A percentile compares a stretch with the other conserved stretches of the same genome.
These are phyloP conservation scores for Nitzschia sp. DNA, from an alignment of 108 stramenopile genomes.

Conservation along the genomic window DNA sequence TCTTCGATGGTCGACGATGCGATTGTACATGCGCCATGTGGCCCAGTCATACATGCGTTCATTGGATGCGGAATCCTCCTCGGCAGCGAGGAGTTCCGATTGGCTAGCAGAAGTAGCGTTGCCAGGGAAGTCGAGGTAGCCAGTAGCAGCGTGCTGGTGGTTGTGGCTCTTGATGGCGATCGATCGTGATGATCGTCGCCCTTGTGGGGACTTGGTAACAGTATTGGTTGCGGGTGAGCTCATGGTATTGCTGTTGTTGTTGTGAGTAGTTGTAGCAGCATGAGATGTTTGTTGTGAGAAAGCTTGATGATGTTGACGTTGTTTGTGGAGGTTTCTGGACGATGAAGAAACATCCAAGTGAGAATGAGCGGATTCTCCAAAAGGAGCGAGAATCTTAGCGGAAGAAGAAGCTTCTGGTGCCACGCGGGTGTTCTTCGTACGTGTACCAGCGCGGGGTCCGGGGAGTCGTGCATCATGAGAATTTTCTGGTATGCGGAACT, in stretches of 20 bases:
- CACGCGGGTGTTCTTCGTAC: neutral
- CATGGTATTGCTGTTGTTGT: neutral
- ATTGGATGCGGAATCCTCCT: slow-evolving; percentile 10
- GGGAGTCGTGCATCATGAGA: neutral
- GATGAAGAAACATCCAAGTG: no score
- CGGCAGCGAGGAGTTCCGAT: neutral
- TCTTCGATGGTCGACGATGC: slow-evolving; percentile 38
- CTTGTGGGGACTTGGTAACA: neutral
- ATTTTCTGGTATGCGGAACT: neutral
- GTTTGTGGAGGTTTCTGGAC: neutral
- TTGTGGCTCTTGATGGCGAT: slow-evolving; percentile 19
- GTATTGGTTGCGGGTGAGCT: neutral
- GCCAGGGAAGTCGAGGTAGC: neutral
- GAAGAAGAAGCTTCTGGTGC: neutral
- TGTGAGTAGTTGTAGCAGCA: neutral
- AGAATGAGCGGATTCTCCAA: neutral
- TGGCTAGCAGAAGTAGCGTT: slow-evolving; percentile 1
- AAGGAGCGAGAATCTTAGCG: neutral
- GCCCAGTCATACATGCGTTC: slow-evolving; percentile 35
- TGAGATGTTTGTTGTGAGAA: no score
- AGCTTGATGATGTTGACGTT: neutral
- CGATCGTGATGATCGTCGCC: slow-evolving; percentile 2
- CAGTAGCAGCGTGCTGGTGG: neutral
- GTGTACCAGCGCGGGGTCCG: neutral
- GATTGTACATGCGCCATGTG: slow-evolving; percentile 52